phyloP scores from a whole-genome alignment of 1,139 yeast genomes.

The Scheffersomyces segobiensis region DNA sequence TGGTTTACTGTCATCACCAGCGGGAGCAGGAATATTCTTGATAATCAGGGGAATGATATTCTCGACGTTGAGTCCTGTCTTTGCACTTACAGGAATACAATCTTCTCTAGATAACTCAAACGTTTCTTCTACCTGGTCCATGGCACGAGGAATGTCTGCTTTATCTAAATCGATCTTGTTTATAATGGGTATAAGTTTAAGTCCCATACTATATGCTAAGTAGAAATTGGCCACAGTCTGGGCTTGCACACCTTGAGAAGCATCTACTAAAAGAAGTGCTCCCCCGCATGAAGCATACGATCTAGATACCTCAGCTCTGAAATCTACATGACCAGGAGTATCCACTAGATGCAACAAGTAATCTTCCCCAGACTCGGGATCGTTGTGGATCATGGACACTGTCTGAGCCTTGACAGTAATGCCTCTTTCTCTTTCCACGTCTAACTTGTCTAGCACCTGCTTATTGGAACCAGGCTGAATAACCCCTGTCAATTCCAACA shows the following conservation, averaged over 20 bases:
- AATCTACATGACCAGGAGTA: constrained; percentile 98
- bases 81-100: constrained; percentile 87
- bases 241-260: constrained; percentile 95
- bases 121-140: constrained; percentile 79
- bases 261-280: constrained; percentile 86
- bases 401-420: constrained; percentile 97
- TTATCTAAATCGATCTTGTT: constrained; percentile 90
- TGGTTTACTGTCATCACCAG: constrained; percentile 55
- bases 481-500: constrained; percentile 86
- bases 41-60: constrained; percentile 76
- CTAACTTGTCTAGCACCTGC: constrained; percentile 84
- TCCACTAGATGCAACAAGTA: constrained; percentile 88
- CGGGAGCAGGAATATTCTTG: constrained; percentile 72
- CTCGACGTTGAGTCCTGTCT: constrained; percentile 81
- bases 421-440: constrained; percentile 54
- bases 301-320: constrained; percentile 88
- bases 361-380: constrained; percentile 58
- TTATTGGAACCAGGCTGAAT: constrained; percentile 73
- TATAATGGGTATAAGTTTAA: constrained; percentile 82
- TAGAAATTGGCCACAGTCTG: constrained; percentile 96
- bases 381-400: constrained; percentile 83
- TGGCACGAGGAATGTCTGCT: constrained; percentile 80
- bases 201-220: constrained; percentile 82
- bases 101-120: constrained; percentile 78
- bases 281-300: constrained; percentile 97